Conservation (phyloP, 2,329 filamentous ascomycete genomes). For the Bipolaris bicolor region DNA sequence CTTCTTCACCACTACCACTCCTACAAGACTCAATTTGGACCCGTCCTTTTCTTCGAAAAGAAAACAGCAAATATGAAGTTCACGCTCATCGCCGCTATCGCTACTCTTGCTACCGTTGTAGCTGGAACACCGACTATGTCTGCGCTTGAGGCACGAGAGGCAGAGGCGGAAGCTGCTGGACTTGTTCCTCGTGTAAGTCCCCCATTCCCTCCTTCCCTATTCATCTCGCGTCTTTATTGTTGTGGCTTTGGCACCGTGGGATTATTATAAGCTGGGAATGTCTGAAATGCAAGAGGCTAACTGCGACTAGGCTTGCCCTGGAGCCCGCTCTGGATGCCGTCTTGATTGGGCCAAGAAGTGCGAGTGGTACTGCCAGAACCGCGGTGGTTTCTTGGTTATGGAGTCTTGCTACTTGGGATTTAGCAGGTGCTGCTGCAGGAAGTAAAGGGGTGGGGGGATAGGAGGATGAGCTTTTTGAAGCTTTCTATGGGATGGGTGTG, state of each 20-base stretch:
- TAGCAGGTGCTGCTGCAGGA: conserved; percentile 10
- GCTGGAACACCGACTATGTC: background rate
- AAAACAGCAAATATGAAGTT: background rate
- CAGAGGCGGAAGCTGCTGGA: conserved; percentile 5
- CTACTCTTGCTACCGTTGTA: background rate
- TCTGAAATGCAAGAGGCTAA: background rate
- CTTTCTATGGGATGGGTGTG: no score
- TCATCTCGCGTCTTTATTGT: no score
- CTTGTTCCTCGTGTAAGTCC: conserved; percentile 3
- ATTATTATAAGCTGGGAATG: no score
- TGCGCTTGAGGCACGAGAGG: conserved; percentile 4
- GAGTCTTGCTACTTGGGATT: conserved; percentile 3
- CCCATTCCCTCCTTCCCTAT: no score
- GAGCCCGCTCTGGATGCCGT: conserved; percentile 1
- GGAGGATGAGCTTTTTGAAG: no score
- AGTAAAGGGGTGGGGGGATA: background rate
- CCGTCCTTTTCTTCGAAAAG: no score
- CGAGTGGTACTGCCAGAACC: conserved; percentile 7
- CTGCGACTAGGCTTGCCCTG: conserved; percentile 1
- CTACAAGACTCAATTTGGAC: no score
- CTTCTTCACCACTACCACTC: no score
- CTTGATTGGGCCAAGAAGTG: conserved; percentile 9
- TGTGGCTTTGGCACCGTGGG: no score
- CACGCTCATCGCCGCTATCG: background rate
- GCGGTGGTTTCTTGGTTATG: conserved; percentile 7